Base-by-base conservation (phyloP, 1,284 basidiomycete species). In the Veloporphyrellus conicus region DNA sequence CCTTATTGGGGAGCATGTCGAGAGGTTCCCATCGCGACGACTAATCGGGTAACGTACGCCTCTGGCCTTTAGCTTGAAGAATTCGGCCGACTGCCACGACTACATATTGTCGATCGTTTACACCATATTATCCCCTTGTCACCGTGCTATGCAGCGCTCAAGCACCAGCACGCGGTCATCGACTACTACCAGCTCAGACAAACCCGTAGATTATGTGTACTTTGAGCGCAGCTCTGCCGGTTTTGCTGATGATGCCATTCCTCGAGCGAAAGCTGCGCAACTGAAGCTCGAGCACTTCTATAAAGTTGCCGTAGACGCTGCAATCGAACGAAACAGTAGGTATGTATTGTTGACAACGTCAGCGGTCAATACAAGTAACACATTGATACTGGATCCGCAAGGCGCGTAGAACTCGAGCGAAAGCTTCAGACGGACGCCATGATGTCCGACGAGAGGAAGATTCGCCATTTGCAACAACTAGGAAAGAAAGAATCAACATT, bases 271-370 rank as follows among this genome's bases (percentile, higher is more conserved):
- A 58, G 82, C 82, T 33, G 91, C 92, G 14, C 92, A 93, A 67
- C 74, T 95, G 67, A 93, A 93, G 69, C 74, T 95, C 43, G 92
- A 95, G 68, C 83, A 92, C 64, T 92, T 84, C 61, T 96, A 95
- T 71, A 93, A 93, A 67, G 81, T 93, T 47, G 87, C 88, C 1
- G 92, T 96, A 23, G 90, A 94, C 68, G 82, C 89, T 48, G 92
- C 93, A 25, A 87, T 96, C 34, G 90, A 93, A 61, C 75, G 93
- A 45, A 94, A 93, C 63, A 78, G 83, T 45, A 78, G 92, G 88
- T 90, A 59, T 50, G 75, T 58, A 43, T 18, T 18, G 36, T 36
- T 19, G 20, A 20, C 19, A n/a, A 8, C 20, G 18, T 37, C 23
- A n/a, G 6, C 6, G 10, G 10, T 42, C 47, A 36, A 44, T 47